A percentile compares a stretch with the other conserved stretches of the same genome.
Conservation (phyloP, 257 asterid genomes). For the Prunella vulgaris region DNA sequence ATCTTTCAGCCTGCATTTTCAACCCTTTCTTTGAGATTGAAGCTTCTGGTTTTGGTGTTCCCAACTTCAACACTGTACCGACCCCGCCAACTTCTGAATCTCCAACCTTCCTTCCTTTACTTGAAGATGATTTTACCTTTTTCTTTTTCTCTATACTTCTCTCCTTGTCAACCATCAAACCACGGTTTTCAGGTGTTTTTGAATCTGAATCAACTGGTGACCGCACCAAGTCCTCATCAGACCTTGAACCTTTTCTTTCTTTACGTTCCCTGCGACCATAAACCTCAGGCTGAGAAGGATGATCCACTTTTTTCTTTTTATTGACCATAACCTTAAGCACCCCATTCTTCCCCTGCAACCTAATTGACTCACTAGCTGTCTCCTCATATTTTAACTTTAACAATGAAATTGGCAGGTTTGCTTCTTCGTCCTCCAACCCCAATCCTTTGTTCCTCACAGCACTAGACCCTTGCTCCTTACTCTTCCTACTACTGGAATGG, state of each 20-base stretch:
- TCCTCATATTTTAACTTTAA: slow-evolving; percentile 52
- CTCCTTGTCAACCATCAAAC: slow-evolving; percentile 32
- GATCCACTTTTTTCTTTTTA: slow-evolving; percentile 58
- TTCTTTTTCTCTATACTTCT: slow-evolving; percentile 34
- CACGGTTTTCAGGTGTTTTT: slow-evolving; percentile 35
- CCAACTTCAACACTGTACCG: slow-evolving; percentile 51
- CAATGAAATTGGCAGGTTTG: slow-evolving; percentile 55
- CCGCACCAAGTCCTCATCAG: slow-evolving; percentile 33
- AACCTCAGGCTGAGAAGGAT: slow-evolving; percentile 29
- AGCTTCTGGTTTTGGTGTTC: slow-evolving; percentile 36
- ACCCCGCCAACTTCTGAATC: slow-evolving; percentile 41
- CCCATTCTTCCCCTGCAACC: slow-evolving; percentile 96
- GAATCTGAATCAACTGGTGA: slow-evolving; percentile 29
- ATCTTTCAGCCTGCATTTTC: slow-evolving; percentile 42
- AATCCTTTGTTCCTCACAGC: slow-evolving; percentile 26
- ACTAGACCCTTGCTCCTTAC: slow-evolving; percentile 32
- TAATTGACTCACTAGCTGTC: slow-evolving; percentile 56
- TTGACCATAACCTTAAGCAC: slow-evolving; percentile 91
- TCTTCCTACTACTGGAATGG: slow-evolving; percentile 44
- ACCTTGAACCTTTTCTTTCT: slow-evolving; percentile 37
- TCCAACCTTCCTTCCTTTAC: slow-evolving; percentile 34
- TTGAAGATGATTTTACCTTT: slow-evolving; percentile 26
- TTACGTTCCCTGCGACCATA: slow-evolving; percentile 33
- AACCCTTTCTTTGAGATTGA: slow-evolving; percentile 45
- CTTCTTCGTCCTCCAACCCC: slow-evolving; percentile 56